Evolutionary conservation across 306 rosid genomes (phyloP), one percentile per base, ranked within the genome.

Genomic region (Abrus pulchellus): DNA sequence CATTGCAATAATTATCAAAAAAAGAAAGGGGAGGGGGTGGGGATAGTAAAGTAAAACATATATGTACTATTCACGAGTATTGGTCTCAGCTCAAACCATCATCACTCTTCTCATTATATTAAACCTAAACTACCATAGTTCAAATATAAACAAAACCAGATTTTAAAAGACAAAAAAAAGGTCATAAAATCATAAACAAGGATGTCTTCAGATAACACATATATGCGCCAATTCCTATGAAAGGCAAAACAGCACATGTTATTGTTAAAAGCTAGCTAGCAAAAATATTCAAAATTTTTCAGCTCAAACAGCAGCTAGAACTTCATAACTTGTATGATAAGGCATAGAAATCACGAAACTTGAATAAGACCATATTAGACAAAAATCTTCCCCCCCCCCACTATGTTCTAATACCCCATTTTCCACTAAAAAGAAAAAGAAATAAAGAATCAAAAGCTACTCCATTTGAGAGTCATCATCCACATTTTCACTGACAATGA

Each of bases 391-490:
- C 44, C 6, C 5, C 20, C 3, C n/a, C 3, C 4, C 62, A 2
- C 32, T 32, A 34, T 27, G 14, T 60, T 54, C 82, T 48, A 57
- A 40, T 73, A 77, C n/a, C 41, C 32, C 44, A 40, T 62, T 66
- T 69, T 50, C 41, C 72, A 30, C 57, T 63, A 1, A 68, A 72
- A n/a, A 12, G 12, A 29, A 50, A 44, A 44, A 32, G 9, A 65
- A 79, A 50, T 9, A 2, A 40, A 75, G 68, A 27, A 53, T 87
- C 87, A 90, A 33, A 76, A 74, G 74, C 83, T 80, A 57, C 86
- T 88, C 81, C 72, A 87, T 52, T 70, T 88, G 87, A 59, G 97
- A 88, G 47, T 78, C 92, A 75, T 80, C 92, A 45, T 86, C 80
- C 8, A 47, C 47, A 34, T 66, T 86, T 43, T 80, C 71, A 43